Conservation (phyloP, 2,329 filamentous ascomycete genomes). For the Amauroascus verrucosus region DNA sequence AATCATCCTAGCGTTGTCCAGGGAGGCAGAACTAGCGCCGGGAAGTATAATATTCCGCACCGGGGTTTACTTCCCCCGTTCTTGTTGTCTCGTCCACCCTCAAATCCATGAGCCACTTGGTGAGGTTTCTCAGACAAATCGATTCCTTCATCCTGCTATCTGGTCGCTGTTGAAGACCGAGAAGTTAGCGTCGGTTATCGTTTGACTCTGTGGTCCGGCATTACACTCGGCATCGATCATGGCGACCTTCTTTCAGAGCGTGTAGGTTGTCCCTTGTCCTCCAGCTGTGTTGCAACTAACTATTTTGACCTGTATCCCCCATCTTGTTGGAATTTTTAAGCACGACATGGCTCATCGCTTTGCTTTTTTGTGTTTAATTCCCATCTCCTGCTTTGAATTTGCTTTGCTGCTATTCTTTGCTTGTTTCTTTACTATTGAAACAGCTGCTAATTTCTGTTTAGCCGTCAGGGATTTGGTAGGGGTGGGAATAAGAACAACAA, state of each 20-base stretch:
- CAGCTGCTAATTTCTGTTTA: constrained; percentile 18
- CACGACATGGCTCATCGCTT: too few relatives aligned
- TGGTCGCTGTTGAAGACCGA: constrained; percentile 8
- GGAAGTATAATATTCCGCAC: constrained; percentile 6
- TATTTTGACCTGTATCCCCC: too few relatives aligned
- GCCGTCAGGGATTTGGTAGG: constrained; percentile 42
- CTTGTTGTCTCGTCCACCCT: background rate
- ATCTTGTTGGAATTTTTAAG: too few relatives aligned
- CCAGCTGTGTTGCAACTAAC: too few relatives aligned
- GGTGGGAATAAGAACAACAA: constrained; percentile 36
- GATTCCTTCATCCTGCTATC: background rate
- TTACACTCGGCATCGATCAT: constrained; percentile 22
- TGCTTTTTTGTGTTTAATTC: background rate
- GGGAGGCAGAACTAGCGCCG: background rate
- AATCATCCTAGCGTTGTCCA: background rate
- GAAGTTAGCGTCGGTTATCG: background rate
- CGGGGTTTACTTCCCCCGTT: constrained; percentile 5
- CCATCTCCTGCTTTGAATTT: background rate
- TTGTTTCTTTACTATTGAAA: background rate
- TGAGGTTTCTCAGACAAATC: background rate
- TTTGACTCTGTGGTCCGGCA: background rate
- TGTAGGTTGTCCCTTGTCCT: constrained; percentile 33
- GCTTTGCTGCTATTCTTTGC: background rate
- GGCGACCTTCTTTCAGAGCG: constrained; percentile 42
- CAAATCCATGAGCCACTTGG: background rate